Base-by-base conservation (phyloP, 257 asterid genomes). In the Solanum lignicaule region DNA sequence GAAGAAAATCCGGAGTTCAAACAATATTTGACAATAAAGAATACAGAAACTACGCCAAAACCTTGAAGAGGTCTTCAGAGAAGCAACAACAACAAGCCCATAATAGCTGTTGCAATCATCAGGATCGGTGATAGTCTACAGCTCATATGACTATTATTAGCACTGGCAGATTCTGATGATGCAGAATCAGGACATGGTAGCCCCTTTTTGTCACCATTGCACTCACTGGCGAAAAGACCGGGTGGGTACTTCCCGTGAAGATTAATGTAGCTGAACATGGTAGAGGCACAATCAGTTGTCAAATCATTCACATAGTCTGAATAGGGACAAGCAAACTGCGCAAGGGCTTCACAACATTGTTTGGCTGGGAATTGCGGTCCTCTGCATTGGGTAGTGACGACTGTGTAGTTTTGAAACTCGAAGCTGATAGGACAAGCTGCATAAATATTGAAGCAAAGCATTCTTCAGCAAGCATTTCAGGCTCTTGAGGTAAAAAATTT, bases 201-300 rank as follows among this genome's bases (percentile, higher is more conserved):
- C 36, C 99, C 98, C 0, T 7, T 0, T 82, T 88, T 89, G 4
- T 81, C 93, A 10, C 88, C 98, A 25, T 55, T 65, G 90, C 99
- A 96, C 89, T 85, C 91, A 5, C 92, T 93, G 69, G 98, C 90
- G n/a, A 96, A 94, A 52, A 94, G 91, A 35, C 98, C 98, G 0
- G 96, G 94, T 7, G 99, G 98, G 79, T 96, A 96, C 88, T 93
- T 92, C 58, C 98, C 99, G 14, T 90, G 84, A 66, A 94, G 93
- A 90, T 94, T 93, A 83, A 96, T 96, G 84, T 96, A 96, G 90
- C 97, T 93, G 94, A 95, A 96, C 99, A 96, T 96, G 71, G 93
- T 90, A 9, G 93, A 75, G 78, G 99, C 97, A 60, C 99, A 95
- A 21, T 96, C 95, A 5, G 85, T 95, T 1, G 93, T 27, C 46